These are phyloP conservation scores for Claviceps pazoutovae DNA, from an alignment of 2,329 filamentous ascomycete genomes.

Conservation along the genomic window DNA sequence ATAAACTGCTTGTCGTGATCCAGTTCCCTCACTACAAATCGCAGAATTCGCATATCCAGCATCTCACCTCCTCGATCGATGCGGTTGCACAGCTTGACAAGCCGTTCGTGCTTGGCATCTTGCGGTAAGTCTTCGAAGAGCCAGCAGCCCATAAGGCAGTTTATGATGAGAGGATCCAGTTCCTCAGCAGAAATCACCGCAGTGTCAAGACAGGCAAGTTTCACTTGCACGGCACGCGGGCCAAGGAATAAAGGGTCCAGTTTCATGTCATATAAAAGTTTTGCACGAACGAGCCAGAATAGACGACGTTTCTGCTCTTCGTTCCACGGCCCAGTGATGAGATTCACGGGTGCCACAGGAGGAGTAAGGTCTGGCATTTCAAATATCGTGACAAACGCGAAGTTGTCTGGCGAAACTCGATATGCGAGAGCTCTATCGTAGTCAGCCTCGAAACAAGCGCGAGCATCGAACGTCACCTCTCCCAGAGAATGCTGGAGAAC, in stretches of 20 bases:
- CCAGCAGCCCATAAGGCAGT: constrained; percentile 12
- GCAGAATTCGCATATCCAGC: too few relatives aligned
- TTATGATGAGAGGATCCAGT: constrained; percentile 16
- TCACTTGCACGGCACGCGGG: constrained; percentile 25
- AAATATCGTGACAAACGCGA: too few relatives aligned
- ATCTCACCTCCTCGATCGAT: constrained; percentile 18
- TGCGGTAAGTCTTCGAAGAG: too few relatives aligned
- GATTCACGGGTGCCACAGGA: constrained; percentile 22
- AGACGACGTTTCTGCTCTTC: constrained; percentile 18
- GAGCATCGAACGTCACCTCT: constrained; percentile 1
- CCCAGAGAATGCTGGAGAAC: constrained; percentile 7
- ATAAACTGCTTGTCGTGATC: too few relatives aligned
- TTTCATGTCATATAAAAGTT: constrained; percentile 16
- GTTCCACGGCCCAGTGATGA: too few relatives aligned
- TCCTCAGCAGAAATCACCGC: constrained; percentile 18
- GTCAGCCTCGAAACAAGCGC: constrained; percentile 22
- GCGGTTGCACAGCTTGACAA: constrained; percentile 14
- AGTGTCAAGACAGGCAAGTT: constrained; percentile 22
- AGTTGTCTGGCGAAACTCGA: too few relatives aligned
- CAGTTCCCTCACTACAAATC: too few relatives aligned
- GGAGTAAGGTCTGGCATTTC: constrained; percentile 23
- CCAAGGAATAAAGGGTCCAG: too few relatives aligned
- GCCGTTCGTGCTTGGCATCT: constrained; percentile 10
- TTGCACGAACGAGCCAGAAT: constrained; percentile 31
- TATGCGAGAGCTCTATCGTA: constrained; percentile 12